Conservation (phyloP, 176 grass and related monocot species). For the Zoysia japonica region DNA sequence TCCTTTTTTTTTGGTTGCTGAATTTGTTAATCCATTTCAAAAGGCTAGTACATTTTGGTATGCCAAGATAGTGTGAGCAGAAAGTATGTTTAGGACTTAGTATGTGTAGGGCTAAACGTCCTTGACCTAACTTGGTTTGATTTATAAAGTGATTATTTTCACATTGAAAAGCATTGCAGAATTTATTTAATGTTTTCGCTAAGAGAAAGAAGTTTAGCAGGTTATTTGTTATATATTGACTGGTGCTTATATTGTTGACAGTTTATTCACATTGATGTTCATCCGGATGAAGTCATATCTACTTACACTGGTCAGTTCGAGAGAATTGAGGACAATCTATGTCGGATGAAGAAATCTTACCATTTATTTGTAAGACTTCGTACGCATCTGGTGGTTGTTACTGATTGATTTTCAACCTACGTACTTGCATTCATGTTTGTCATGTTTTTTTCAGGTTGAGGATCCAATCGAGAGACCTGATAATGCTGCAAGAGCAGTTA, state of each 20-base stretch:
- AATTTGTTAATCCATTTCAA: not conserved
- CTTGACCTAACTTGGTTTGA: not conserved
- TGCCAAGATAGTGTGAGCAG: not conserved
- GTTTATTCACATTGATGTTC: conserved; percentile 26
- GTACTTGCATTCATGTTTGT: conserved; percentile 3
- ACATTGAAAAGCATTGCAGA: not conserved
- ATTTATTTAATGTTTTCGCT: not conserved
- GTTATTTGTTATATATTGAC: not conserved
- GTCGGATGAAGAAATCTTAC: conserved; percentile 41
- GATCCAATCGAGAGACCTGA: conserved; percentile 56
- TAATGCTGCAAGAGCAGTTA: conserved; percentile 54
- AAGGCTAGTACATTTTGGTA: not conserved
- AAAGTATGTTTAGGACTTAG: not conserved
- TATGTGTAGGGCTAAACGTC: not conserved
- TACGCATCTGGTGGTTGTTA: conserved; percentile 5
- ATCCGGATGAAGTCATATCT: conserved; percentile 42
- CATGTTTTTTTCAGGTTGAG: conserved; percentile 40
- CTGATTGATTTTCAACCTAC: conserved; percentile 28
- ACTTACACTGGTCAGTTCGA: conserved; percentile 50
- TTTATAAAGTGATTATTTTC: conserved; percentile 11
- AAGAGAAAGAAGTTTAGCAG: not conserved
- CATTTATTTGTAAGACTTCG: conserved; percentile 47
- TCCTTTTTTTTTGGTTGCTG: not conserved
- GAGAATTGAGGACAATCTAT: conserved; percentile 28
- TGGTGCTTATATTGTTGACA: conserved; percentile 19